Conservation (phyloP, 2,329 filamentous ascomycete species). For the Colletotrichum plurivorum region DNA sequence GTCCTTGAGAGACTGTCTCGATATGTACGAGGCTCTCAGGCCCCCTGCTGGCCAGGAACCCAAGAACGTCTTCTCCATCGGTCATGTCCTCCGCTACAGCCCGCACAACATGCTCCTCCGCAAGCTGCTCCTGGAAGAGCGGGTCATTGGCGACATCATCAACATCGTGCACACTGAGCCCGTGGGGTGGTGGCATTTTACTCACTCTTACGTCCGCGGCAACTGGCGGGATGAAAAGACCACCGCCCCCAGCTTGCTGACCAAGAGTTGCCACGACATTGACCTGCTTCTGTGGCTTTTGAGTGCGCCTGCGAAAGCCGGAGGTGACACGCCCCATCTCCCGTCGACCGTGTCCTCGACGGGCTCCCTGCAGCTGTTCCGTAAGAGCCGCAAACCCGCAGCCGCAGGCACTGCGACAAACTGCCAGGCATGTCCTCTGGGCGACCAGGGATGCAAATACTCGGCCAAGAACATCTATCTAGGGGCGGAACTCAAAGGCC, state of each 20-base stretch:
- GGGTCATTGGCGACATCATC: slow-evolving; percentile 85
- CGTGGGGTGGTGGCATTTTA: slow-evolving; percentile 96
- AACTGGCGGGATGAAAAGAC: slow-evolving; percentile 91
- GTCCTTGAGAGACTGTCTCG: slow-evolving; percentile 81
- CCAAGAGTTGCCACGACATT: slow-evolving; percentile 97
- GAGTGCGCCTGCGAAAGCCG: slow-evolving; percentile 74
- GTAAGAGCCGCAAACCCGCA: slow-evolving; percentile 79
- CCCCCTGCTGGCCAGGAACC: slow-evolving; percentile 42
- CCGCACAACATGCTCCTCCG: slow-evolving; percentile 91
- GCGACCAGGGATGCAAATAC: slow-evolving; percentile 83
- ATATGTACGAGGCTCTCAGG: slow-evolving; percentile 75
- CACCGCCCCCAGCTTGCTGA: slow-evolving; percentile 86
- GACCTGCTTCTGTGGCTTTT: slow-evolving; percentile 94
- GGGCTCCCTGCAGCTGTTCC: slow-evolving; percentile 85
- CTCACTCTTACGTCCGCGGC: slow-evolving; percentile 90
- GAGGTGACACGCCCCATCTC: slow-evolving; percentile 72
- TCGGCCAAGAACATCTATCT: slow-evolving; percentile 88
- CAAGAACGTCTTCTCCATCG: slow-evolving; percentile 82
- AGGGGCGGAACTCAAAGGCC: slow-evolving; percentile 70
- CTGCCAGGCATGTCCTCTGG: slow-evolving; percentile 81
- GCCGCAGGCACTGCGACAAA: slow-evolving; percentile 85
- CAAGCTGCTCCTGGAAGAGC: slow-evolving; percentile 81
- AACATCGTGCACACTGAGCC: slow-evolving; percentile 94
- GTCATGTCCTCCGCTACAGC: slow-evolving; percentile 93
- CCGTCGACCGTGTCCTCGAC: slow-evolving; percentile 82